Percentiles rank a stretch among this genome's conserved stretches.
These are phyloP conservation scores for Terfezia boudieri DNA, from an alignment of 495 filamentous ascomycete species.

Conservation along the genomic window DNA sequence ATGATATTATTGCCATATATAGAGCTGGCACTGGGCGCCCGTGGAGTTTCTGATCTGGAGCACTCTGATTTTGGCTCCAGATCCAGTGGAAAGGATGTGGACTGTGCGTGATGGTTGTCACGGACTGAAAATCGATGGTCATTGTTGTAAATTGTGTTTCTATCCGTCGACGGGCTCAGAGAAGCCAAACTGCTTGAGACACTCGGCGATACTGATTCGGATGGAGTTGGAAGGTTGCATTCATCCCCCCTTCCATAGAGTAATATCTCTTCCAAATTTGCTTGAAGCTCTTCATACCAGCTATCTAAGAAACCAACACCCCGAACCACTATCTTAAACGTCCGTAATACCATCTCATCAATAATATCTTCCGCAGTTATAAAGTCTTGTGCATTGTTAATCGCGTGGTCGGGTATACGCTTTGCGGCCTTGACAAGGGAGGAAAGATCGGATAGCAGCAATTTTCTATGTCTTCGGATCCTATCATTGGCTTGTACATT, in stretches of 20 bases:
- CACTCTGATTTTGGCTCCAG: background rate
- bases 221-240: slow-evolving; percentile 45
- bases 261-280: slow-evolving; percentile 36
- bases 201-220: slow-evolving; percentile 24
- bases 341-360: slow-evolving; percentile 81
- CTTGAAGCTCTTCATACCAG: slow-evolving; percentile 35
- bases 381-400: slow-evolving; percentile 9
- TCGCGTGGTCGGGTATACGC: slow-evolving; percentile 28
- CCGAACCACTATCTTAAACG: slow-evolving; percentile 80
- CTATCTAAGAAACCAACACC: slow-evolving; percentile 83
- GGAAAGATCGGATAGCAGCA: slow-evolving; percentile 69
- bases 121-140: background rate
- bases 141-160: background rate
- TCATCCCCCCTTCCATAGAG: slow-evolving; percentile 30
- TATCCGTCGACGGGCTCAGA: background rate
- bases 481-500: slow-evolving; percentile 50
- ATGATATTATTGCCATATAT: background rate
- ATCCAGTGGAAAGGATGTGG: background rate
- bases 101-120: background rate
- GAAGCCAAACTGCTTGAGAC: background rate
- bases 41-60: background rate
- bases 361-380: slow-evolving; percentile 43
- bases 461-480: slow-evolving; percentile 65
- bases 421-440: slow-evolving; percentile 73
- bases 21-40: background rate